Conservation (phyloP, 164 flowering plant species). For the Kalanchoe fedtschenkoi region DNA sequence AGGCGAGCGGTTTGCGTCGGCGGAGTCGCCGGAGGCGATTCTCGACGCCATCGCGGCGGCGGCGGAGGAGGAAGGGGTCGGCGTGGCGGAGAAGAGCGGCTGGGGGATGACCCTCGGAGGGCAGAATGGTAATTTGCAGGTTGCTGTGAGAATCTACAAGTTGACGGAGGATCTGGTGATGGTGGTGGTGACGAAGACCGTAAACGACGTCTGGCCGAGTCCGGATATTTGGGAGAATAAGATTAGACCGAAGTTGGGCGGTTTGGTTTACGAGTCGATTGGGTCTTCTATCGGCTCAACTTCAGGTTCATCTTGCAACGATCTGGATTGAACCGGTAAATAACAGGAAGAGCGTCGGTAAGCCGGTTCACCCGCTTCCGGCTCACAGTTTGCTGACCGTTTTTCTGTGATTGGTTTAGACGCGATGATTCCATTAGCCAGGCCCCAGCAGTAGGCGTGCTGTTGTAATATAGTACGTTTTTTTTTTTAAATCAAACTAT, state of each 20-base stretch:
- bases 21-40: slow-evolving; percentile 25
- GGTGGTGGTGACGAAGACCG: slow-evolving; percentile 34
- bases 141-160: slow-evolving; percentile 24
- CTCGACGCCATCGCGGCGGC: slow-evolving; percentile 27
- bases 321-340: background rate
- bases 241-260: background rate
- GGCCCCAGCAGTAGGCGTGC: no score
- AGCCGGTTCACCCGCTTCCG: background rate
- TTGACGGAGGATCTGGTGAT: slow-evolving; percentile 37
- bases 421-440: no score
- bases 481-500: no score
- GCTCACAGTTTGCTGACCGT: background rate
- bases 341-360: background rate
- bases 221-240: background rate
- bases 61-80: slow-evolving; percentile 14
- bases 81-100: slow-evolving; percentile 26
- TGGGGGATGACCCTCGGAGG: slow-evolving; percentile 33
- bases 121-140: slow-evolving; percentile 24
- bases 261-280: background rate
- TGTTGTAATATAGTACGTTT: no score
- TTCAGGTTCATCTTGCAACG: background rate
- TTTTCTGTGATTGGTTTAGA: background rate
- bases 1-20: slow-evolving; percentile 25
- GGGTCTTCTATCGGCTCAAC: background rate
- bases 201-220: slow-evolving; percentile 17